Conservation (phyloP, 257 asterid species). For the Ophiorrhiza pumila region DNA sequence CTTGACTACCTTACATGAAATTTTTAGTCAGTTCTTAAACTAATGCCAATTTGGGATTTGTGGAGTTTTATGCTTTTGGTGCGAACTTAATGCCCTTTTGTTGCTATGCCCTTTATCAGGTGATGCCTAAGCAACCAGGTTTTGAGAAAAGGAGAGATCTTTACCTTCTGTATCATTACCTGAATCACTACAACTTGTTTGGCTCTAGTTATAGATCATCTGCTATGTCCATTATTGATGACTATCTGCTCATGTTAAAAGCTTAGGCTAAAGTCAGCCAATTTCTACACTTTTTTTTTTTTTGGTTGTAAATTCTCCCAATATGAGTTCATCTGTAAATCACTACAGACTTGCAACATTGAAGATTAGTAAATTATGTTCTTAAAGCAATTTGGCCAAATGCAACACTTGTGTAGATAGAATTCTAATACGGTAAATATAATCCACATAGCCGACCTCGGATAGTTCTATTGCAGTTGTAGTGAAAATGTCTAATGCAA, state of each 20-base stretch:
- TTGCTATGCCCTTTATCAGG: constrained; percentile 36
- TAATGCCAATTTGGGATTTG: neutral
- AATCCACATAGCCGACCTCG: too few species aligned
- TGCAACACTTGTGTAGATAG: too few species aligned
- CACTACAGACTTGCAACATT: neutral
- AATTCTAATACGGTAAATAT: too few species aligned
- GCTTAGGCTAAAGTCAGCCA: constrained; percentile 28
- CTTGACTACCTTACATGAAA: too few species aligned
- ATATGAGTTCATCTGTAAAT: neutral
- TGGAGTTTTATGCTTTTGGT: neutral
- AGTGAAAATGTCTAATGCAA: too few species aligned
- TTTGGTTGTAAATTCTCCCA: neutral
- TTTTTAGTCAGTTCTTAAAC: neutral
- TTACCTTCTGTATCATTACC: constrained; percentile 79
- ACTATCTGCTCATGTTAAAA: constrained; percentile 55
- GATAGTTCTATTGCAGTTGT: too few species aligned
- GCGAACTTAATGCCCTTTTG: neutral
- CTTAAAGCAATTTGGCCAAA: too few species aligned
- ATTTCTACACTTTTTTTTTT: neutral
- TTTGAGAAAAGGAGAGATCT: constrained; percentile 73
- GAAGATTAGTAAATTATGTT: too few species aligned
- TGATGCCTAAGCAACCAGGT: constrained; percentile 79
- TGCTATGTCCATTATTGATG: constrained; percentile 78
- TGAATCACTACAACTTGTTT: constrained; percentile 89
- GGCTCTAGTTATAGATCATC: constrained; percentile 90